Evolutionary conservation across 1,139 yeast species (phyloP), one percentile per base, ranked within the genome.

Genomic region (Suhomyces taliae): DNA sequence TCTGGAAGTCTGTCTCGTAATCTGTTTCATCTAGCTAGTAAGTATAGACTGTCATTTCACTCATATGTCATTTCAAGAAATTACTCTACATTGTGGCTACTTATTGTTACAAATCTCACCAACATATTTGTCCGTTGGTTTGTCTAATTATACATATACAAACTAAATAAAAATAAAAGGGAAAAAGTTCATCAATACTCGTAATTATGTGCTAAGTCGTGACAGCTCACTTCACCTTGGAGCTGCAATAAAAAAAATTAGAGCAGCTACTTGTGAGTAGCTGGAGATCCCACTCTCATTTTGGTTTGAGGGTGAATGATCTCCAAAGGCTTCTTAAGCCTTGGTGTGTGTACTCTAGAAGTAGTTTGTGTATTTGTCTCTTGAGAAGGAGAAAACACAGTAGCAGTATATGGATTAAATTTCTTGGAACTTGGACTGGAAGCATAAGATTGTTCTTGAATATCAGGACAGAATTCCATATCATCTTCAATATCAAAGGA

Each of bases 221-320:
- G 32, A 7, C 32, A 29, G n/a, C n/a, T 11, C 12, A 12, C 11
- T 34, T 14, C 36, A 37, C 32, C 9, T 29, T 5, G 7, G 32
- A 29, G 32, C 32, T 29, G 32, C 32, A 29, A 4, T 29, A 11
- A 29, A 29, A 29, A 29, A 29, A 8, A 29, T 8, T 29, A 9
- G 32, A 11, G 38, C 27, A 19, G 14, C 36, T 37, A 41, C 27
- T 47, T 44, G n/a, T 37, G 37, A 15, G 43, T 46, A 12, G 76
- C 75, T 19, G 88, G 85, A 26, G 87, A 81, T 6, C 75, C 75
- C 31, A 86, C 81, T 59, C 85, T 76, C 70, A 83, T 64, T 41
- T 90, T 90, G 6, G 95, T 87, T 45, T 79, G 81, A 8, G 95
- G 95, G 62, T 87, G 85, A 51, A 88, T 84, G 55, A 87, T 87